Evolutionary conservation across 2,329 filamentous ascomycete species (phyloP), one percentile per base, ranked within the genome.

Genomic region (Penicillium vulpinum): DNA sequence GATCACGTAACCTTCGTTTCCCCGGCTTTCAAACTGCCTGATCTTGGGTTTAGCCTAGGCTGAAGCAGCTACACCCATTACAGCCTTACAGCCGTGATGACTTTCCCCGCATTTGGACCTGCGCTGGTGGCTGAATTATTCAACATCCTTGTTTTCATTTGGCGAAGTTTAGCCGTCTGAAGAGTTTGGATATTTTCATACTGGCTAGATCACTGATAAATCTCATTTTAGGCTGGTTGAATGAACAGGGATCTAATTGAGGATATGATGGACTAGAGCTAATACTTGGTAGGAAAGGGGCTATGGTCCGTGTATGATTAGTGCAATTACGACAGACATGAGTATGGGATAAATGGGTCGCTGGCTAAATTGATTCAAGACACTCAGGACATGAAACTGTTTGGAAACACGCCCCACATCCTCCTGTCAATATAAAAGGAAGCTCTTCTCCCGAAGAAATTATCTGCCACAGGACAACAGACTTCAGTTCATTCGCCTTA

Each of bases 341-440:
- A 22, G 33, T 28, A 28, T 21, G 40, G 54, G 40, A 35, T 56
- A 46, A 56, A 56, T 46, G 38, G 45, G 6, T 26, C 22, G 24
- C 5, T 51, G 54, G 54, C 11, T 52, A 56, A 56, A 56, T 56
- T 39, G n/a, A 40, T 13, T 13, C 11, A 46, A 46, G 47, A 46
- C 48, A 46, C 21, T 16, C 33, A 40, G 33, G 13, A 40, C 2
- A 15, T 56, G 40, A 56, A 52, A 46, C 54, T 13, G 2, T 33
- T 18, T 13, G 8, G 46, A 51, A 51, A 33, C 33, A 6, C 18
- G 40, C 47, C 54, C 54, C 47, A 52, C 54, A 45, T 28, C 15
- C 31, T 29, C 33, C 16, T 18, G 21, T 28, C 21, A 39, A 52
- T 46, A 56, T 56, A 56, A 56, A 56, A 40, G 26, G 53, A 26